Conservation (phyloP, 140 eudicot species). For the Anethum foeniculum region DNA sequence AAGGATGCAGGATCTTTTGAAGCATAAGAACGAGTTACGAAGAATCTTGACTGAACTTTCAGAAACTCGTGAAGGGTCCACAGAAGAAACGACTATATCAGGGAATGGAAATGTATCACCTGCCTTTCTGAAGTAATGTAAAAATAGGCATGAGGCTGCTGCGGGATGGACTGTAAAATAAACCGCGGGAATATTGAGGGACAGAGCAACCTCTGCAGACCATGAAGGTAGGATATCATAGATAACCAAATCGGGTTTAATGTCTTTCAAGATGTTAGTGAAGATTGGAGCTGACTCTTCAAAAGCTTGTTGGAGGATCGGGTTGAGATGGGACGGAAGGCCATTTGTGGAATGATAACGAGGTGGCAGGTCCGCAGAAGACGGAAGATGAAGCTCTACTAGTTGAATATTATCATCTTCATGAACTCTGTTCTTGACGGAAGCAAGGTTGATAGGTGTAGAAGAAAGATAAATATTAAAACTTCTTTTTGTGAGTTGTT, state of each 20-base stretch:
- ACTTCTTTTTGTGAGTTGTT: neutral
- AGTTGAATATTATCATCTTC: neutral
- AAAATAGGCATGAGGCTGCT: neutral
- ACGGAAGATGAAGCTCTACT: constrained; percentile 1
- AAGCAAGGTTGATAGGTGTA: constrained; percentile 1
- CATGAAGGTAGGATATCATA: constrained; percentile 23
- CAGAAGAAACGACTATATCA: neutral
- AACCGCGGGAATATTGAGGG: constrained; percentile 10
- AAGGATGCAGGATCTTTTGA: too few species aligned
- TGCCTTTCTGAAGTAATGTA: neutral
- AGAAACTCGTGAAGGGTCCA: neutral
- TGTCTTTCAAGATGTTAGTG: constrained; percentile 3
- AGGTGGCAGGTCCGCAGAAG: neutral
- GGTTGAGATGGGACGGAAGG: neutral
- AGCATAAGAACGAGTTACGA: neutral
- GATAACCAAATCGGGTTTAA: constrained; percentile 19
- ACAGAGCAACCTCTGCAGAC: constrained; percentile 18
- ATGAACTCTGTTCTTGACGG: neutral
- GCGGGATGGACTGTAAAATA: neutral
- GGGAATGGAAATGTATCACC: neutral
- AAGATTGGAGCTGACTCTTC: constrained; percentile 8
- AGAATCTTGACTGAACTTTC: neutral
- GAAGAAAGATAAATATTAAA: neutral
- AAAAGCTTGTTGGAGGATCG: constrained; percentile 15
- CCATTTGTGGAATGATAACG: neutral